Base-by-base conservation (phyloP, 148 eudicot genomes). In the Chenopodium album region DNA sequence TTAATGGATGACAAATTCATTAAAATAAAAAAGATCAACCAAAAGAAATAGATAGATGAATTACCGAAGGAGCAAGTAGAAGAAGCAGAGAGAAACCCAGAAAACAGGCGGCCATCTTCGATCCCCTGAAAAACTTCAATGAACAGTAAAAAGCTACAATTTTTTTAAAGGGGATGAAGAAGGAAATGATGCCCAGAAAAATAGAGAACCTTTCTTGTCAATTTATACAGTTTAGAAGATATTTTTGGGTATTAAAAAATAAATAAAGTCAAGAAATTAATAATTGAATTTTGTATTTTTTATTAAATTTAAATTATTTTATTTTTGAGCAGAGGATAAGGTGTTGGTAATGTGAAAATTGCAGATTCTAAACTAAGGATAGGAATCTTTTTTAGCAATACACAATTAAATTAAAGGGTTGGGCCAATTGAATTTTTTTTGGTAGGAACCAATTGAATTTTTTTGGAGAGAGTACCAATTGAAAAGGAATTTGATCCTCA, bases 291-390 rank as follows among this genome's bases (percentile, higher is more conserved):
- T 2, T 54, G 0, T 6, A 10, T 50, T 9, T 8, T 50, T 9
- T 9, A 0, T 50, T 50, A 50, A 50, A 6, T 9, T 34, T 34
- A 34, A 2, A 8, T 59, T 22, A n/a, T 72, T 28, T 6, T 37
- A 26, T 16, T 78, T 76, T 62, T 69, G 4, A 76, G 48, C 89
- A 91, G 97, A 92, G 81, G 59, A 86, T 78, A 78, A 78, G 63
- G 62, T 50, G 28, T 78, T 78, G 80, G 73, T 29, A 77, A 44
- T 7, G 29, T 62, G 66, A 62, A 62, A 62, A 22, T 62, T 62
- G 66, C n/a, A 62, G 66, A 62, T 62, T n/a, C 66, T 62, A 1
- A 4, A 59, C 1, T 19, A 19, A 12, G 26, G 26, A n/a, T 28
- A 62, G 66, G 23, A 62, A 22, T 22, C 66, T 62, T 3, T 59